These are phyloP conservation scores for Sporothrix schenckii DNA, from an alignment of 2,329 filamentous ascomycete genomes.

Conservation along the genomic window DNA sequence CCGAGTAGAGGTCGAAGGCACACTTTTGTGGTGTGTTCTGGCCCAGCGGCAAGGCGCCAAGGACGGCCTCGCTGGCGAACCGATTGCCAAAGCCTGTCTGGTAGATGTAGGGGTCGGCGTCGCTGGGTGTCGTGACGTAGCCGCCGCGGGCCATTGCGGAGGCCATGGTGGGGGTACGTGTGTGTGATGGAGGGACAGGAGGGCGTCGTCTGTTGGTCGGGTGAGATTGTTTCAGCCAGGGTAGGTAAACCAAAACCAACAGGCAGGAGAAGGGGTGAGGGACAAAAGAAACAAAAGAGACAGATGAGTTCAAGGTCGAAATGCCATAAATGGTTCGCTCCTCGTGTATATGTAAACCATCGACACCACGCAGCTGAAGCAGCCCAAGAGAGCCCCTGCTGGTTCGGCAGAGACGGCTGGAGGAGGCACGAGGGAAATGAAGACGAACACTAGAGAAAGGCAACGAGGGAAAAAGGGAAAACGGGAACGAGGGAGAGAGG, in stretches of 20 bases:
- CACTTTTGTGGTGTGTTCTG: constrained; percentile 52
- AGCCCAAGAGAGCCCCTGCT: constrained; percentile 3
- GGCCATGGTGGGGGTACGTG: constrained; percentile 6
- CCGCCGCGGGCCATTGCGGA: constrained; percentile 26
- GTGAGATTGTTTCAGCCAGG: too few species aligned
- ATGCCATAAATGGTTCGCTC: not conserved
- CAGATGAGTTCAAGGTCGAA: not conserved
- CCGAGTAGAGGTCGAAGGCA: constrained; percentile 48
- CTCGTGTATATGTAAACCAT: constrained; percentile 18
- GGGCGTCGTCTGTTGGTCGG: not conserved
- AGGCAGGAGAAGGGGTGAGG: not conserved
- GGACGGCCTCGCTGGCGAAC: constrained; percentile 52
- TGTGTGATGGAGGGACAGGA: not conserved
- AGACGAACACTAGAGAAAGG: not conserved
- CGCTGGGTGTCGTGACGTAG: constrained; percentile 18
- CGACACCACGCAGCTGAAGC: not conserved
- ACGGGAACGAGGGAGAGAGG: not conserved
- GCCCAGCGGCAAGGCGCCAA: constrained; percentile 49
- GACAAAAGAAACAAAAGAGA: not conserved
- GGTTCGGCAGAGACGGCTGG: not conserved
- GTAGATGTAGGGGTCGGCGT: constrained; percentile 53
- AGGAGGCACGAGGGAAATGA: not conserved
- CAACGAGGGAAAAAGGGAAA: not conserved
- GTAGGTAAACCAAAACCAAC: too few species aligned
- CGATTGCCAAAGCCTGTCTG: constrained; percentile 60